Conservation (phyloP, 495 filamentous ascomycete species). For the Glarea lozoyensis region DNA sequence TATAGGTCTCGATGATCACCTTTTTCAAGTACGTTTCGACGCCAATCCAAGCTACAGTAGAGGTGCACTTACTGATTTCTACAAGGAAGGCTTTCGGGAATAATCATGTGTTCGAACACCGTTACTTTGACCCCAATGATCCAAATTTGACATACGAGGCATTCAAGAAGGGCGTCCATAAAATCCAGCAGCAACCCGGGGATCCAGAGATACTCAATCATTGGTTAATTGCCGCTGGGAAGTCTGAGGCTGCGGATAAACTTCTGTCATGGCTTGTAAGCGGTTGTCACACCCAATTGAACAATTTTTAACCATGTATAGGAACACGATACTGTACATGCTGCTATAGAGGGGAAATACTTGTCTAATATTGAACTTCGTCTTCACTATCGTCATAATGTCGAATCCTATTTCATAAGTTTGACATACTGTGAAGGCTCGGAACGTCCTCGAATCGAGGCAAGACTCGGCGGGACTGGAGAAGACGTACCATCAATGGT, state of each 20-base stretch:
- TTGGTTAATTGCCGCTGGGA: conserved; percentile 10
- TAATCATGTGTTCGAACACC: background rate
- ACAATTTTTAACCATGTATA: background rate
- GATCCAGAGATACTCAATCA: conserved; percentile 2
- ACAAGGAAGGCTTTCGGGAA: conserved; percentile 10
- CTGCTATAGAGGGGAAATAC: conserved; percentile 14
- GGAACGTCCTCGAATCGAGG: background rate
- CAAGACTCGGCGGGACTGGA: background rate
- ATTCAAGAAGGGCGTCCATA: conserved; percentile 3
- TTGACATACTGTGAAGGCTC: conserved; percentile 13
- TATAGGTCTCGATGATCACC: background rate
- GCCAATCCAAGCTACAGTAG: background rate
- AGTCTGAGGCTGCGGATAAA: conserved; percentile 10
- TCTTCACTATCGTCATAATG: conserved; percentile 12
- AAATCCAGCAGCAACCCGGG: background rate
- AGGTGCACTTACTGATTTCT: too few relatives aligned
- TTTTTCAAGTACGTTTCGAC: background rate
- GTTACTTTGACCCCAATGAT: conserved; percentile 13
- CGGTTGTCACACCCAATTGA: too few relatives aligned
- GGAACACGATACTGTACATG: conserved; percentile 9
- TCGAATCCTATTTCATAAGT: conserved; percentile 17
- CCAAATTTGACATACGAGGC: conserved; percentile 9
- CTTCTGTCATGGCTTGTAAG: conserved; percentile 18
- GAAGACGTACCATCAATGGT: background rate
- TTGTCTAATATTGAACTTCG: conserved; percentile 15